Percentiles rank a stretch among this genome's conserved stretches.
These are phyloP conservation scores for Prillingera fragicola DNA, from an alignment of 1,284 basidiomycete genomes.

Conservation along the genomic window DNA sequence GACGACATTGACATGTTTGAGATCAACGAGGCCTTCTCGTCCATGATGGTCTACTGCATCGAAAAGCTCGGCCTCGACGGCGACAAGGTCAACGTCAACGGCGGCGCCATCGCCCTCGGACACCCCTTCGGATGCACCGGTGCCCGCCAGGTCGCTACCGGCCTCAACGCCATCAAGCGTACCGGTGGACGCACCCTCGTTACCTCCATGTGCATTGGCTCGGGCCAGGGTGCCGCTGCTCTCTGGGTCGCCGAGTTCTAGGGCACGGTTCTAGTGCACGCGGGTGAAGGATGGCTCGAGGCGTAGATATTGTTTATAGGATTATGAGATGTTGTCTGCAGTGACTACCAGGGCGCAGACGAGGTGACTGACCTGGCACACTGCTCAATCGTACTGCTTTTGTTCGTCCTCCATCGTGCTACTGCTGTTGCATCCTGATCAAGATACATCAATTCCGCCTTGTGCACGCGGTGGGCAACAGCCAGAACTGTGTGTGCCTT, in stretches of 20 bases:
- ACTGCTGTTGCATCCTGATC: too few relatives aligned
- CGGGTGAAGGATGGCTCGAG: too few relatives aligned
- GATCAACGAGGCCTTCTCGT: constrained; percentile 78
- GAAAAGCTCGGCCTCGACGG: constrained; percentile 63
- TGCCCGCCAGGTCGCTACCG: constrained; percentile 79
- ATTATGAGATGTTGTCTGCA: too few relatives aligned
- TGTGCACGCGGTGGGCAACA: too few relatives aligned
- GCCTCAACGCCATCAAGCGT: constrained; percentile 71
- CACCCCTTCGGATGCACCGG: constrained; percentile 70
- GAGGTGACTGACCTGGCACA: too few relatives aligned
- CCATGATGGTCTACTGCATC: constrained; percentile 71
- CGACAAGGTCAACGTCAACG: constrained; percentile 82
- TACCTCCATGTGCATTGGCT: constrained; percentile 93
- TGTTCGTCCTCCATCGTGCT: too few relatives aligned
- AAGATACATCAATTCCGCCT: too few relatives aligned
- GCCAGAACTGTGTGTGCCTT: too few relatives aligned
- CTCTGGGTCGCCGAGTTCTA: constrained; percentile 50
- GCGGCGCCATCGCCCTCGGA: constrained; percentile 82
- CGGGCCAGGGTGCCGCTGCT: constrained; percentile 65
- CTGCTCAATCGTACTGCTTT: too few relatives aligned
- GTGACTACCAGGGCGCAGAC: too few relatives aligned
- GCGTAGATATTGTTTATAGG: too few relatives aligned
- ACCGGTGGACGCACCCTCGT: constrained; percentile 78
- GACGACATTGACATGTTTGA: constrained; percentile 83
- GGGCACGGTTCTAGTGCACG: too few relatives aligned